A percentile compares a stretch with the other conserved stretches of the same genome.
phyloP scores from a whole-genome alignment of 192 early-diverging fungal species.

The Bifiguratus adelaidae region DNA sequence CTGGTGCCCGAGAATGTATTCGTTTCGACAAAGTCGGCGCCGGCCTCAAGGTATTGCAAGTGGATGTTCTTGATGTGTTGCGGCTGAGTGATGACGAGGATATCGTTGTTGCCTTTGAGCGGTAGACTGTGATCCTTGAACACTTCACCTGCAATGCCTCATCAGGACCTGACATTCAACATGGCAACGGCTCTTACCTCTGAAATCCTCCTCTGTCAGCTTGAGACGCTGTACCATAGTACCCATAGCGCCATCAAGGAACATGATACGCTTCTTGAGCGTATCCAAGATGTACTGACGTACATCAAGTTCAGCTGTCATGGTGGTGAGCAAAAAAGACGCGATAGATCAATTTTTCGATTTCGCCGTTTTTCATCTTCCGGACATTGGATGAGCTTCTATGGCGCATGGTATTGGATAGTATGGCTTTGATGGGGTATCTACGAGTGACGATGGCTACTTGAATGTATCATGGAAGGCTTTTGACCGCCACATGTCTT shows the following conservation, averaged over 20 bases:
- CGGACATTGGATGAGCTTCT: no score
- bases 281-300: slow-evolving; percentile 63
- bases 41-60: slow-evolving; percentile 81
- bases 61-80: slow-evolving; percentile 87
- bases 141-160: slow-evolving; percentile 64
- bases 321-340: no score
- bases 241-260: slow-evolving; percentile 96
- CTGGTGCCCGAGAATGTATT: slow-evolving; percentile 93
- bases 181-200: no score
- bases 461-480: no score
- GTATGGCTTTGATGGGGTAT: no score
- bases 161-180: background rate
- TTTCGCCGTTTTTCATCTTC: no score
- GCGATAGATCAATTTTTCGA: no score
- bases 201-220: slow-evolving; percentile 78
- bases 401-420: no score
- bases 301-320: no score
- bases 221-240: slow-evolving; percentile 80
- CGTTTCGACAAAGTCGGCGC: slow-evolving; percentile 89
- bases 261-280: slow-evolving; percentile 83
- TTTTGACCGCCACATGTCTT: no score
- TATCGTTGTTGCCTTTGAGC: slow-evolving; percentile 93
- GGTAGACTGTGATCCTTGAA: slow-evolving; percentile 81
- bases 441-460: no score
- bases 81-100: slow-evolving; percentile 85